phyloP scores from a whole-genome alignment of 2,329 filamentous ascomycete genomes.

The Microdochium trichocladiopsis region DNA sequence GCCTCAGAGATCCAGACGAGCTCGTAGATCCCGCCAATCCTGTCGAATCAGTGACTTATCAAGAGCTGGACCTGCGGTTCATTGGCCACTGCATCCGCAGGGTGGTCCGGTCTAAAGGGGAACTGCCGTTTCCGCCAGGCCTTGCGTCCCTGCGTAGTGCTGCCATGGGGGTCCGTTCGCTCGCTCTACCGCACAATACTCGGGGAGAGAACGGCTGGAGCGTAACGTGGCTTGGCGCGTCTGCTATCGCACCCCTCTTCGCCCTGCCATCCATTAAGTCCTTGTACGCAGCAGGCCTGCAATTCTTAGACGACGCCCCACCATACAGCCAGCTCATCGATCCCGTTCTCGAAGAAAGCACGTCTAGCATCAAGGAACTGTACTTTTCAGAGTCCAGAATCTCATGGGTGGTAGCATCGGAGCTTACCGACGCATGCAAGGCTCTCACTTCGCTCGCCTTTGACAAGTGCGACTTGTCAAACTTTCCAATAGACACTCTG shows the following conservation, averaged over 20 bases:
- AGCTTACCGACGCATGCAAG: not conserved
- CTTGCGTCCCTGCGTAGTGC: not conserved
- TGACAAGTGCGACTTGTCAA: not conserved
- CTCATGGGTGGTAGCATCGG: not conserved
- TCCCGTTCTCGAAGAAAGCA: not conserved
- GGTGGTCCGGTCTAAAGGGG: not conserved
- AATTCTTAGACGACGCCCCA: not conserved
- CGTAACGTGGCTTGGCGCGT: not conserved
- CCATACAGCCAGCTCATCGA: not conserved
- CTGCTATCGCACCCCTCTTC: not conserved
- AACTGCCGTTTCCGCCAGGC: not conserved
- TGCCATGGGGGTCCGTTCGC: not conserved
- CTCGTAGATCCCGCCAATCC: no score
- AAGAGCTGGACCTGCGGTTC: not conserved
- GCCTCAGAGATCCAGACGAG: no score
- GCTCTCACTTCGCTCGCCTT: not conserved
- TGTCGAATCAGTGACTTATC: not conserved
- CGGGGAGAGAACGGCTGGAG: not conserved
- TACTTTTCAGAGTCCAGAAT: not conserved
- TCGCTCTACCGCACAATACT: not conserved
- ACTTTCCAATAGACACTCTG: no score
- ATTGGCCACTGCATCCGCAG: not conserved
- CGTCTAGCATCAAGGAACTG: not conserved
- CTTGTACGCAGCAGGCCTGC: not conserved
- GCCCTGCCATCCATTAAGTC: not conserved